Base-by-base conservation (phyloP, 208 protist species). In the Phytomonas sp. region DNA sequence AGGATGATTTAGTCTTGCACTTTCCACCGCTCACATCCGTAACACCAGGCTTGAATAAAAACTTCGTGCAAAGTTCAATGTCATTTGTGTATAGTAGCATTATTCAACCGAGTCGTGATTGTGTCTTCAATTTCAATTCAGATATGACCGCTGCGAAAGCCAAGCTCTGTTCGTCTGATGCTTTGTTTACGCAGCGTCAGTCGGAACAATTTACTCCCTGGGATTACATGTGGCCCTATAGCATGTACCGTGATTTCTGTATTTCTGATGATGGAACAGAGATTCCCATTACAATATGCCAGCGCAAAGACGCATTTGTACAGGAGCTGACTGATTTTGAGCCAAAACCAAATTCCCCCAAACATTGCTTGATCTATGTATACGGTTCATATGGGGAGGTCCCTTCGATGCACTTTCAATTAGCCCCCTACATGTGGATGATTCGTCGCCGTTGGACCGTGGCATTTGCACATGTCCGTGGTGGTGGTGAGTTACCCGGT, bases 211-310 rank as follows among this genome's bases (percentile, higher is more conserved):
- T 93, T 68, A 96, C 88, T 7, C 89, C 91, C 62, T 94, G 86
- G 87, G 91, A 96, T 74, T 96, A 96, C 80, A 96, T 96, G 91
- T 96, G 91, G 89, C 91, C 91, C 2, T 94, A 96, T 76, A 93
- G 80, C 77, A 92, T 94, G 68, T 96, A 94, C 68, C 87, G 91
- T 62, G 91, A 96, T 63, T 75, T 94, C 17, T 93, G 87, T 65
- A 76, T 90, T 17, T 90, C 87, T 6, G 79, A 84, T 30, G 91
- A 96, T 71, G 91, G 89, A 15, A 94, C 87, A 36, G 81, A 94
- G 64, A 89, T 96, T 32, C 91, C 91, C 32, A 87, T 96, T 46
- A 96, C 91, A 15, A 94, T 96, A 65, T 94, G 88, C 66, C 91
- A 96, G 30, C 82, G 87, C 13, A 78, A 86, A 31, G 91, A 96